Evolutionary conservation across 2,329 filamentous ascomycete genomes (phyloP), one percentile per base, ranked within the genome.

Genomic region (Juglanconis oblonga): DNA sequence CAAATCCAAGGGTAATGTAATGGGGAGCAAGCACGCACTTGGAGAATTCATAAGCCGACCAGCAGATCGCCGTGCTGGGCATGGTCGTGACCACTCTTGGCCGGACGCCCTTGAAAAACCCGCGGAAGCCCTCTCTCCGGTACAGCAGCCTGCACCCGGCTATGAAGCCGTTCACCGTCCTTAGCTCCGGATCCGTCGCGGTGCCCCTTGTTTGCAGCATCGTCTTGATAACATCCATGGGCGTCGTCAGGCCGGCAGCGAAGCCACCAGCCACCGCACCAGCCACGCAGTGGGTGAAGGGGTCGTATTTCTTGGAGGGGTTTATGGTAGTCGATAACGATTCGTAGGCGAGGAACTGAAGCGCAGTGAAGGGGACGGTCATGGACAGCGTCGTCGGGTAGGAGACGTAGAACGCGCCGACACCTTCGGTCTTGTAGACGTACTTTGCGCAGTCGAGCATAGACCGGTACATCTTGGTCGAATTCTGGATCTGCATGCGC

Each of bases 21-120:
- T 13, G 14, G n/a, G n/a, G 5, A 14, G 31, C n/a, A 11, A 32
- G 14, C 29, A 77, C 84, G 69, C 75, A 87, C 86, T 88, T 88
- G 67, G 84, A 88, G 64, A 86, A 86, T 69, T 88, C 86, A 67
- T 88, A 88, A 35, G 85, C 85, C 44, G 86, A 95, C 95, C 95
- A 99, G 82, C 95, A 99, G 71, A 99, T 99, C n/a, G 95, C 95
- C 38, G 95, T 99, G 77, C 93, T 97, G 24, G 95, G 95, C 90
- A 98, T 98, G 1, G 95, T 97, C 10, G 93, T 97, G 64, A 99
- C 87, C 52, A 99, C 89, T 70, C 95, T 84, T 51, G 95, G 95
- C 68, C 90, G 88, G 72, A 97, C 85, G 48, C 95, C 95, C 72
- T 96, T 93, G 78, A 97, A 93, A 77, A 98, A 99, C 3, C 95